Conservation (phyloP, 257 asterid genomes). For the Eustoma russellianum region DNA sequence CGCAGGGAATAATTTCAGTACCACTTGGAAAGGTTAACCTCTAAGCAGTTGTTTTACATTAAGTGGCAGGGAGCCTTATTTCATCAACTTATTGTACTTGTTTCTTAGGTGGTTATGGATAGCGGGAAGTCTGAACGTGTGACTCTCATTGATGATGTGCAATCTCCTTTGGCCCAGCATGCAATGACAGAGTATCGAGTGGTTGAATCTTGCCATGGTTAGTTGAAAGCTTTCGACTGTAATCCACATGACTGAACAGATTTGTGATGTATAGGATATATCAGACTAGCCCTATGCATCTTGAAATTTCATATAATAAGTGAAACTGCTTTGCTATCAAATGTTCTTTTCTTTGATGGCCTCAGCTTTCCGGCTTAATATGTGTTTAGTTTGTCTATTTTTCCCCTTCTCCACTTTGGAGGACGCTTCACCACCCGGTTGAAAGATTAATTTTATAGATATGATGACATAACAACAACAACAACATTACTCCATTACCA, state of each 20-base stretch:
- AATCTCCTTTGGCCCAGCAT: conserved; percentile 48
- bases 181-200: conserved; percentile 77
- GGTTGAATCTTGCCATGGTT: conserved; percentile 51
- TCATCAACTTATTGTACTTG: neutral
- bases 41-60: neutral
- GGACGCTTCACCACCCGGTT: no score
- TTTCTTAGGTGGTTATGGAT: conserved; percentile 62
- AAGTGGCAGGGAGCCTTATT: neutral
- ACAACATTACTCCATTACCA: no score
- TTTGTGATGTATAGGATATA: neutral
- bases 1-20: conserved; percentile 51
- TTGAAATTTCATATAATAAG: no score
- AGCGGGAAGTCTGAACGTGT: conserved; percentile 79
- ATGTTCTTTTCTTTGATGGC: neutral
- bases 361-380: neutral
- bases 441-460: no score
- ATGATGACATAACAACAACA: no score
- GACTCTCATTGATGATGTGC: conserved; percentile 42
- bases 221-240: conserved; percentile 16
- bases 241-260: neutral
- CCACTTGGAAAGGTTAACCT: conserved; percentile 69
- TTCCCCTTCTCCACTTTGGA: no score
- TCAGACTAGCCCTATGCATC: no score
- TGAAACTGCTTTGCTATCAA: neutral
- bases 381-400: no score